Evolutionary conservation across 768 basidiomycete species (phyloP), one percentile per base, ranked within the genome.

Genomic region (Tricholoma hemisulphureum): DNA sequence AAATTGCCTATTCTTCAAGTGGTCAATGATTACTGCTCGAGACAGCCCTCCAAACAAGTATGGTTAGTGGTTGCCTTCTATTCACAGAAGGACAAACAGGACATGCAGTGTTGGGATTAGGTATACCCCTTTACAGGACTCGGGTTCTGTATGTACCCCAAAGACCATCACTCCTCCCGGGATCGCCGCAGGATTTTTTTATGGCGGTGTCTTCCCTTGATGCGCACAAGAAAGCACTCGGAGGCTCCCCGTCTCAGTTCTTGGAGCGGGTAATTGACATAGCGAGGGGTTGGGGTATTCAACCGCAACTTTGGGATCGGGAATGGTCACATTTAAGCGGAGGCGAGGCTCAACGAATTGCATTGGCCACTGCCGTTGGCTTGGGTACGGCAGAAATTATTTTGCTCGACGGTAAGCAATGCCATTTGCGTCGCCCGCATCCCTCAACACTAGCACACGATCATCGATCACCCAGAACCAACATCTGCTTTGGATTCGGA

Each of bases 61-160:
- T 29, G 46, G 46, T 49, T n/a, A n/a, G 46, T 49, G 9, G 16
- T 24, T 28, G 43, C 21, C 3, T 48, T 29, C 16, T n/a, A n/a
- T 18, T 18, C n/a, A 16, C 8, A 5, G 9, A 10, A 49, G 28
- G 26, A 28, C 24, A 7, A 8, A 10, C 26, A 10, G 45, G 16
- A 3, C 45, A 49, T 49, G 28, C 7, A 18, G 14, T 21, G 16
- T 28, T 29, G 46, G n/a, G n/a, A 18, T 9, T 65, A 89, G 92
- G 89, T 11, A 82, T 94, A 21, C 91, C 94, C 2, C 67, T 69
- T 16, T 96, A 86, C 72, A 84, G 94, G 51, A 93, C 88, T 0
- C 81, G 80, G 55, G 85, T 96, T 2, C 81, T 87, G 58, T 96
- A 96, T 69, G 86, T 95, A 23, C 93, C 94, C 1, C 94, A 96